Evolutionary conservation across 805 yeast species (phyloP).

Genomic region (Dipodascus geniculatus): DNA sequence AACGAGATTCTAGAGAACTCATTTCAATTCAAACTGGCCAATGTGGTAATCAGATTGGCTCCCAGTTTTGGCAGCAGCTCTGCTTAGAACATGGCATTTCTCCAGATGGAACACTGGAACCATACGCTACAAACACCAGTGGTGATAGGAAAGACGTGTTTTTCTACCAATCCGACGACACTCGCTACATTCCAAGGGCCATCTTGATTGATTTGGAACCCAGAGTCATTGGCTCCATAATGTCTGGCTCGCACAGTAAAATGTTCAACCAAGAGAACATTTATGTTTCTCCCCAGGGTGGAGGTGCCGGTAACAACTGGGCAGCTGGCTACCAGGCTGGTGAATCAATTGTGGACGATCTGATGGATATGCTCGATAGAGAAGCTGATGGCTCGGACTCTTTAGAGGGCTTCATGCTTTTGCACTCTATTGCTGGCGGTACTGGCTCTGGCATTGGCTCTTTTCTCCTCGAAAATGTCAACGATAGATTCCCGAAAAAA

Average conservation of each 20-base stretch:
- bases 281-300: constrained; percentile 67
- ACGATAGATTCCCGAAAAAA: constrained; percentile 76
- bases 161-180: constrained; percentile 63
- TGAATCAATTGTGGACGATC: constrained; percentile 50
- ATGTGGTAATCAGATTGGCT: constrained; percentile 94
- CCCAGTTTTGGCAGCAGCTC: constrained; percentile 83
- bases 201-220: constrained; percentile 84
- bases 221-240: constrained; percentile 54
- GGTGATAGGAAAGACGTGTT: constrained; percentile 71
- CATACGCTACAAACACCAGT: constrained; percentile 24
- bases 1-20: constrained; percentile 20
- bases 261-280: constrained; percentile 77
- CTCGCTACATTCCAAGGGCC: constrained; percentile 81
- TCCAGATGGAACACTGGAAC: constrained; percentile 45
- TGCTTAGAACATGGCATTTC: constrained; percentile 77
- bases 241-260: constrained; percentile 37
- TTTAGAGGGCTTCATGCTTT: constrained; percentile 77
- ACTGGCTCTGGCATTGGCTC: constrained; percentile 97
- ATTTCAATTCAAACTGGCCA: constrained; percentile 48
- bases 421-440: constrained; percentile 97
- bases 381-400: constrained; percentile 87
- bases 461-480: constrained; percentile 58
- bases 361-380: constrained; percentile 73
- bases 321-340: constrained; percentile 80
- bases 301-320: constrained; percentile 97